phyloP scores from a whole-genome alignment of 2,329 filamentous ascomycete species.

The Scolecobasidium constrictum region DNA sequence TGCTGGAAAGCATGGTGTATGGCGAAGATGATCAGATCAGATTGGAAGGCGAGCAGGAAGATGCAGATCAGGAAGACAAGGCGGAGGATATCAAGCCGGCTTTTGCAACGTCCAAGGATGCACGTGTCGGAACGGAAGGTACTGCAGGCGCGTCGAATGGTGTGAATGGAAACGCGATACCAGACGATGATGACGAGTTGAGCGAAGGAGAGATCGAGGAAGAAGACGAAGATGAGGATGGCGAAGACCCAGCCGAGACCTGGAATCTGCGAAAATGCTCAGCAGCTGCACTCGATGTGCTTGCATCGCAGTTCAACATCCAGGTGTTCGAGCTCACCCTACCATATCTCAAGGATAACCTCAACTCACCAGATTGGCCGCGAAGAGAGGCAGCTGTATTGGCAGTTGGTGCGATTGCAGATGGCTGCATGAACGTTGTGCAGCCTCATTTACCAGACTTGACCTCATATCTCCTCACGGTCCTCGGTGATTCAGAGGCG shows the following conservation, averaged over 20 bases:
- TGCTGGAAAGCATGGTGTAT: conserved; percentile 94
- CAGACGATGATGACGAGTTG: conserved; percentile 50
- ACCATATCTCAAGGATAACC: conserved; percentile 82
- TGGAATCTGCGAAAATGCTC: conserved; percentile 98
- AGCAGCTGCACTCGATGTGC: conserved; percentile 85
- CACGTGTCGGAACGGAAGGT: conserved; percentile 43
- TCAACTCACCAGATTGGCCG: conserved; percentile 82
- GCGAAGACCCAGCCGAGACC: conserved; percentile 72
- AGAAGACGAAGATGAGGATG: conserved; percentile 54
- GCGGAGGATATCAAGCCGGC: conserved; percentile 84
- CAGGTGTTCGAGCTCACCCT: conserved; percentile 85
- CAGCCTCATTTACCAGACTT: conserved; percentile 83
- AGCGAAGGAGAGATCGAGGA: conserved; percentile 84
- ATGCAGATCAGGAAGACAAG: conserved; percentile 85
- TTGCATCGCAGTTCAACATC: conserved; percentile 79
- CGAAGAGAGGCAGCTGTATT: conserved; percentile 89
- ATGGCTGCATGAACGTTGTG: conserved; percentile 85
- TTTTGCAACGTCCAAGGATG: conserved; percentile 64
- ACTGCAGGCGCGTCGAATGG: conserved; percentile 29
- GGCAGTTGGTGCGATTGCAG: conserved; percentile 85
- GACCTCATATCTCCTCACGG: conserved; percentile 77
- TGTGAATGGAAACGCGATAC: conserved; percentile 28
- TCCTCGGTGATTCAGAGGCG: conserved; percentile 75
- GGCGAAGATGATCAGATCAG: conserved; percentile 84
- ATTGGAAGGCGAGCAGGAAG: conserved; percentile 67